phyloP scores from a whole-genome alignment of 2,329 filamentous ascomycete species.

The Arthrobotrys entomopaga region DNA sequence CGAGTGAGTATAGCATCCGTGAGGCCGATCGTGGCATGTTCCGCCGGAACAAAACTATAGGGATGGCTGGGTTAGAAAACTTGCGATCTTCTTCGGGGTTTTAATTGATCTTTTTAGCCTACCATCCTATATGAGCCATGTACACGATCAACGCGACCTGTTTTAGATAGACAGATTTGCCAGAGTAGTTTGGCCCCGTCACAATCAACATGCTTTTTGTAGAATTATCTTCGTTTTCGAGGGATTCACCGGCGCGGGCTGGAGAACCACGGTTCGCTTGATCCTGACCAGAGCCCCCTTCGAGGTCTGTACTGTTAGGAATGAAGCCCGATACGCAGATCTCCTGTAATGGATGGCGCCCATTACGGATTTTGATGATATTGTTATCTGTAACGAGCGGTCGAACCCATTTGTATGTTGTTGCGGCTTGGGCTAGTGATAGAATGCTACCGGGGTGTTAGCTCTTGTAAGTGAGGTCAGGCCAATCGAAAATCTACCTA shows the following conservation, averaged over 20 bases:
- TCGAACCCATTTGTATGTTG: conserved; percentile 74
- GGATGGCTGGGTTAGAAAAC: too few relatives aligned
- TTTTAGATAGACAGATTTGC: conserved; percentile 95
- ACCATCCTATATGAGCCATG: conserved; percentile 83
- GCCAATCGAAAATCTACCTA: conserved; percentile 61
- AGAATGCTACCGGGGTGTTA: conserved; percentile 69
- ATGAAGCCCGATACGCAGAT: conserved; percentile 82
- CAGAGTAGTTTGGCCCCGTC: conserved; percentile 95
- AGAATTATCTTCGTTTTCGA: background rate
- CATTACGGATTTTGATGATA: conserved; percentile 77
- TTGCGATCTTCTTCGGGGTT: too few relatives aligned
- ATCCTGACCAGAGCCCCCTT: conserved; percentile 68
- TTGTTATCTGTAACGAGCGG: conserved; percentile 78
- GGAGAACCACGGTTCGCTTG: background rate
- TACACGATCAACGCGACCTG: conserved; percentile 87
- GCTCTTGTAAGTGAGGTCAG: background rate
- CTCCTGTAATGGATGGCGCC: conserved; percentile 79
- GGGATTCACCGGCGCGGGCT: background rate
- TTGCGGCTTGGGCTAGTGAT: conserved; percentile 80
- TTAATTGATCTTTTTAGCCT: conserved; percentile 20
- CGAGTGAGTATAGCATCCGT: conserved; percentile 86
- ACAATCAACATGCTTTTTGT: conserved; percentile 77
- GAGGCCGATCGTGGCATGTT: conserved; percentile 78
- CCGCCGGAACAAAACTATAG: conserved; percentile 82
- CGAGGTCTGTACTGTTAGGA: conserved; percentile 79